Percentiles rank a stretch among this genome's conserved stretches.
These are phyloP conservation scores for Infundibulicybe gibba DNA, from an alignment of 768 basidiomycete genomes.

Conservation along the genomic window DNA sequence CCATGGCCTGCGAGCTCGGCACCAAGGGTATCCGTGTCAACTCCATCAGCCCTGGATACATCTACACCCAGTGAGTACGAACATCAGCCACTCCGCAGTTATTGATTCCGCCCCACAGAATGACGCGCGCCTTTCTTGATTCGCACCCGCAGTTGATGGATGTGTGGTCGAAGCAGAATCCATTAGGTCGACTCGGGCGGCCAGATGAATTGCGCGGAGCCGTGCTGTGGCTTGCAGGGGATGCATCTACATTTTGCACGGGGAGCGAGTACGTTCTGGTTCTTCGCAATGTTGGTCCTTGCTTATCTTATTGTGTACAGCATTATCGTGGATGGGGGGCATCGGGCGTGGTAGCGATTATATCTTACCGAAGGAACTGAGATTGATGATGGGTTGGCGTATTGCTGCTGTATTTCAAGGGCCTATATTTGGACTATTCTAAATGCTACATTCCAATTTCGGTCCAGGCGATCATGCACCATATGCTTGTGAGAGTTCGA, in stretches of 20 bases:
- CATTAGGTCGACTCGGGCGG: conserved; percentile 60
- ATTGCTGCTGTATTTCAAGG: too few species aligned
- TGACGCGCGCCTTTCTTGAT: conserved; percentile 60
- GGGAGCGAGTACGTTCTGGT: conserved; percentile 54
- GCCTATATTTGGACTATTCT: too few species aligned
- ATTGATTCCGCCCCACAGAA: conserved; percentile 28
- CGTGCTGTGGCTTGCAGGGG: conserved; percentile 60
- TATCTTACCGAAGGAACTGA: neutral
- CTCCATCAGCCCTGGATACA: conserved; percentile 67
- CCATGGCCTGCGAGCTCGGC: conserved; percentile 75
- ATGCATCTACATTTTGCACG: conserved; percentile 70
- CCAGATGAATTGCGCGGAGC: conserved; percentile 70
- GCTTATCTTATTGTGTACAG: conserved; percentile 1
- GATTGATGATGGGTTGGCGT: too few species aligned
- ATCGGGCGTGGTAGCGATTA: conserved; percentile 13
- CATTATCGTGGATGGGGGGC: conserved; percentile 17
- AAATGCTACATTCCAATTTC: too few species aligned
- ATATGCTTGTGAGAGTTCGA: too few species aligned
- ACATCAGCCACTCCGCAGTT: neutral
- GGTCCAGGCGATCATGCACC: too few species aligned
- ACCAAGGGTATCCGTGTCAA: conserved; percentile 67
- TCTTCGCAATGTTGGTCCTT: neutral
- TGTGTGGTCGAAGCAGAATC: conserved; percentile 60
- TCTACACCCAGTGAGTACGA: conserved; percentile 52
- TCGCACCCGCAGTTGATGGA: conserved; percentile 46